A percentile compares a stretch with the other conserved stretches of the same genome.
These are phyloP conservation scores for Iris macrosiphon DNA, from an alignment of 106 monocot species.

Conservation along the genomic window DNA sequence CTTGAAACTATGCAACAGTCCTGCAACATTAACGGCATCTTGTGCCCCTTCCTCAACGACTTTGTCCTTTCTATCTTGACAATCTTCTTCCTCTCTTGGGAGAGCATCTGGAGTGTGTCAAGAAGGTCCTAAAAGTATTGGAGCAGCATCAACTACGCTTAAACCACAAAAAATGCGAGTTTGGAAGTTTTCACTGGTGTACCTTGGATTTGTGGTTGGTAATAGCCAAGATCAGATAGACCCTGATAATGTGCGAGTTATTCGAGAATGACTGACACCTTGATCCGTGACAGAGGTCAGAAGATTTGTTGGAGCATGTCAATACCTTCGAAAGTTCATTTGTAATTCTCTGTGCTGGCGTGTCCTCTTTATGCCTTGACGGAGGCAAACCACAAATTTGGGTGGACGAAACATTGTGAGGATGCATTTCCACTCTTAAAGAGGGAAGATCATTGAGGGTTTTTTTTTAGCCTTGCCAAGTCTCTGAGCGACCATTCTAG, in stretches of 20 bases:
- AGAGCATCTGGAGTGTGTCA: not conserved
- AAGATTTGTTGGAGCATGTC: not conserved
- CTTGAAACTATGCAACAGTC: not conserved
- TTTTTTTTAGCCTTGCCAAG: not conserved
- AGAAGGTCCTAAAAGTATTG: not conserved
- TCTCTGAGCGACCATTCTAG: slow-evolving; percentile 1
- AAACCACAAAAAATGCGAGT: slow-evolving; percentile 1
- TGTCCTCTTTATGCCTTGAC: not conserved
- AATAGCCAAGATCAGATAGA: not conserved
- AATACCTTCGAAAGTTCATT: not conserved
- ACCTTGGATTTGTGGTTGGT: not conserved
- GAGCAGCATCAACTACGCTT: not conserved
- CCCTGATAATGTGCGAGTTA: not conserved
- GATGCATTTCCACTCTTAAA: not conserved
- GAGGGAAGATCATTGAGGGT: slow-evolving; percentile 3
- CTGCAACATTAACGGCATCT: not conserved
- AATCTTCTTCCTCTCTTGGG: not conserved
- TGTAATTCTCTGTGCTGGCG: not conserved
- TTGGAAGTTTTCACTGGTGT: not conserved
- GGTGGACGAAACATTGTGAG: not conserved
- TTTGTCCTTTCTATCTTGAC: not conserved
- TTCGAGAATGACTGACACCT: not conserved
- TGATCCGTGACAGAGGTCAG: not conserved
- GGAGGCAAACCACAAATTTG: slow-evolving; percentile 2
- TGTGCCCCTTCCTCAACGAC: not conserved